phyloP scores from a whole-genome alignment of 352 stramenopile species.

The Globisporangium middletonii region DNA sequence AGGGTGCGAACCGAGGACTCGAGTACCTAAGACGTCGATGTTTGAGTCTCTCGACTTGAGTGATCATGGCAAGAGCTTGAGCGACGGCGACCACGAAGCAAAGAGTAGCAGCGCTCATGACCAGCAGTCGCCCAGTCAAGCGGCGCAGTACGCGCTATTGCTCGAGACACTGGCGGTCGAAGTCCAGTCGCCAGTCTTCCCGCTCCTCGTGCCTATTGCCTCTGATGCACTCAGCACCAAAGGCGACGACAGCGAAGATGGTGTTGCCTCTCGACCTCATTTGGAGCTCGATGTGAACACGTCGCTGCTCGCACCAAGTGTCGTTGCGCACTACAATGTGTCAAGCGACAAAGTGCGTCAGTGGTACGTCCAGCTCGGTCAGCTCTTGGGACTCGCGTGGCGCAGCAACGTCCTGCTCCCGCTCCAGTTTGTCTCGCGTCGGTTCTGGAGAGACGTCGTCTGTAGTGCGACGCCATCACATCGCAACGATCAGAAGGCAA shows the following conservation, averaged over 20 bases:
- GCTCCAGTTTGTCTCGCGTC: constrained; percentile 37
- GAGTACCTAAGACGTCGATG: neutral
- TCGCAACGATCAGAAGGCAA: neutral
- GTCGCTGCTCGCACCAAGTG: constrained; percentile 23
- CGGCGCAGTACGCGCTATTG: constrained; percentile 40
- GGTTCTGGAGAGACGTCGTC: constrained; percentile 40
- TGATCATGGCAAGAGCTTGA: neutral
- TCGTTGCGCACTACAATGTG: constrained; percentile 12
- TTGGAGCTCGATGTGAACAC: constrained; percentile 50
- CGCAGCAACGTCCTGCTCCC: constrained; percentile 34
- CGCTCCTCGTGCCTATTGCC: constrained; percentile 35
- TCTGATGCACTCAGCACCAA: no score
- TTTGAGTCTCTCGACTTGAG: neutral
- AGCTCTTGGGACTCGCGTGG: constrained; percentile 63
- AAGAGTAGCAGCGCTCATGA: constrained; percentile 2
- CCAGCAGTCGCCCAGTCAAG: constrained; percentile 18
- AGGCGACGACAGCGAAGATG: neutral
- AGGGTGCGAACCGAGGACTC: no score
- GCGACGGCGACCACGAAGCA: neutral
- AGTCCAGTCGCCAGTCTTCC: constrained; percentile 53
- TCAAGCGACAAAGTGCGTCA: constrained; percentile 24
- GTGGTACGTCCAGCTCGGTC: constrained; percentile 55
- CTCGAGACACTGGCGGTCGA: constrained; percentile 40
- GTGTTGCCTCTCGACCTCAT: neutral
- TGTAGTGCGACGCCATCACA: neutral